These are phyloP conservation scores for Straminergon stramineum DNA, from an alignment of 225 moss, liverwort and hornwort genomes.

Conservation along the genomic window DNA sequence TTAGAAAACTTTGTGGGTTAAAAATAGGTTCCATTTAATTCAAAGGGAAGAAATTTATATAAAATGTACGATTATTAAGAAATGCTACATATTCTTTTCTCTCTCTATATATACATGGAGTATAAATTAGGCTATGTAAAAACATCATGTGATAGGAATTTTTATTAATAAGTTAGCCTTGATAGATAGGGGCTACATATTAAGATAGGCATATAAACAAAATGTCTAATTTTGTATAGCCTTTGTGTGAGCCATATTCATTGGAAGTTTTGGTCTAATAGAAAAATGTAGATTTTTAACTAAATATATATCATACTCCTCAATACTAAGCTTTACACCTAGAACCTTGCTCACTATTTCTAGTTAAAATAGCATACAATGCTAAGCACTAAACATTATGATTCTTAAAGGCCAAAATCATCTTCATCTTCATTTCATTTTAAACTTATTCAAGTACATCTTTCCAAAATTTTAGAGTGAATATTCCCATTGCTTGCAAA, in stretches of 20 bases:
- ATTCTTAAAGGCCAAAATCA: not conserved
- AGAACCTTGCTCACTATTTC: not conserved
- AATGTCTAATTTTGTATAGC: not conserved
- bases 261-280: not conserved
- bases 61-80: no score
- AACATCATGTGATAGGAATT: not conserved
- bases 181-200: not conserved
- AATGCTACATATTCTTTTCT: no score
- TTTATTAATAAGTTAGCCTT: not conserved
- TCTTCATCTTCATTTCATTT: not conserved
- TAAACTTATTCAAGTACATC: not conserved
- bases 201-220: no score
- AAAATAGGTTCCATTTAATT: no score
- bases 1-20: not conserved
- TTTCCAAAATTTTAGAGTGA: not conserved
- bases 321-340: not conserved
- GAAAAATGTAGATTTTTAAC: not conserved
- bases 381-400: not conserved
- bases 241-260: not conserved
- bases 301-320: not conserved
- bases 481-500: not conserved
- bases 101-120: no score
- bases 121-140: no score
- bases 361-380: not conserved
- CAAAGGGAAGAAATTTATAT: no score